Percentiles rank a stretch among this genome's conserved stretches.
Evolutionary conservation across 257 asterid species (phyloP).

Genomic region (Nicotiana obtusifolia): DNA sequence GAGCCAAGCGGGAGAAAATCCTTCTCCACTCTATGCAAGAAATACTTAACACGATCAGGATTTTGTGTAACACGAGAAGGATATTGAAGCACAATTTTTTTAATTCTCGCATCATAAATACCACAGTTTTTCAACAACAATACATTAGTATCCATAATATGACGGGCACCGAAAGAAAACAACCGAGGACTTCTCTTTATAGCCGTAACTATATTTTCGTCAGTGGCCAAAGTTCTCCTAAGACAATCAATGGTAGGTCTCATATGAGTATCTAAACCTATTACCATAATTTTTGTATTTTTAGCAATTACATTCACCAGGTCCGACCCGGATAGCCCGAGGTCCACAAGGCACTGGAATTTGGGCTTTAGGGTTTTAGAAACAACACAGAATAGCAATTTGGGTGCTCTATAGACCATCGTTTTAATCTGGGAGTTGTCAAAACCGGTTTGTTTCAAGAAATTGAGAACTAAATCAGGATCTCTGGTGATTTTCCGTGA

Average conservation of each 20-base stretch:
- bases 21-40: neutral
- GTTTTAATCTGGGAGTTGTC: neutral
- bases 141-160: neutral
- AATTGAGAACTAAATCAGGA: slow-evolving; percentile 9
- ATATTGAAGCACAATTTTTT: neutral
- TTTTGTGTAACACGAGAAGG: neutral
- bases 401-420: neutral
- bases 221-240: neutral
- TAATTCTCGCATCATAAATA: too few relatives aligned
- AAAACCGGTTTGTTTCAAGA: slow-evolving; percentile 3
- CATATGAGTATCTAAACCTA: neutral
- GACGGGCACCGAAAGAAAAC: neutral
- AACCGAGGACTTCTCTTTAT: neutral
- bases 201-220: neutral
- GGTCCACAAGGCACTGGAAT: neutral
- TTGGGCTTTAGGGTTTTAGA: slow-evolving; percentile 13
- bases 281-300: neutral
- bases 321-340: neutral
- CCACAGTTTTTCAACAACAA: neutral
- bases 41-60: neutral
- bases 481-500: neutral
- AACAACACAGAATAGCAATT: neutral
- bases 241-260: neutral
- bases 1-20: slow-evolving; percentile 7
- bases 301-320: neutral